Evolutionary conservation across 345 rosid genomes (phyloP).

Genomic region (Kernera saxatilis): DNA sequence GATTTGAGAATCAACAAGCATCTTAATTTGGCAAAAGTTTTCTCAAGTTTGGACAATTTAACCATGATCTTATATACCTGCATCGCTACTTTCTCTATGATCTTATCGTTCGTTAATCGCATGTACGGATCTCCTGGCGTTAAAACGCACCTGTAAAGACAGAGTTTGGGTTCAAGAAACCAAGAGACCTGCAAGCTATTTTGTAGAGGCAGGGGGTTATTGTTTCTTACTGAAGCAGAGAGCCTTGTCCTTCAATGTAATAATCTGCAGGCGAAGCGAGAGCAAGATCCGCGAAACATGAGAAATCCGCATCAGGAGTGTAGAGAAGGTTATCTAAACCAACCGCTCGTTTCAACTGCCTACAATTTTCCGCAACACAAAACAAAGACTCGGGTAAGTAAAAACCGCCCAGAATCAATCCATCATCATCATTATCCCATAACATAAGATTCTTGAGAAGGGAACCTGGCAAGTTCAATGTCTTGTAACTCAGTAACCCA

Average conservation of each 20-base stretch:
- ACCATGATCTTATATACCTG: slow-evolving; percentile 46
- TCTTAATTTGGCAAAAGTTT: background rate
- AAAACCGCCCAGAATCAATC: background rate
- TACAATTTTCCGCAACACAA: slow-evolving; percentile 46
- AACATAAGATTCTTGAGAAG: background rate
- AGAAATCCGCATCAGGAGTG: slow-evolving; percentile 98
- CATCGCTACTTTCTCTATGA: slow-evolving; percentile 73
- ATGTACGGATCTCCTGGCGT: slow-evolving; percentile 97
- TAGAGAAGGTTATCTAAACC: slow-evolving; percentile 95
- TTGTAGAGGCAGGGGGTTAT: background rate
- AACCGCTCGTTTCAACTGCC: slow-evolving; percentile 73
- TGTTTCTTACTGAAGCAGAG: slow-evolving; percentile 85
- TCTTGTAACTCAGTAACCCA: slow-evolving; percentile 95
- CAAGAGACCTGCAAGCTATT: background rate
- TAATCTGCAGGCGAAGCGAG: slow-evolving; percentile 89
- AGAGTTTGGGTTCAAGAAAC: slow-evolving; percentile 6
- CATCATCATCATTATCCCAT: background rate
- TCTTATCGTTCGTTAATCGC: slow-evolving; percentile 78
- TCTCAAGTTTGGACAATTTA: background rate
- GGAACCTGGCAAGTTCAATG: slow-evolving; percentile 72
- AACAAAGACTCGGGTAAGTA: background rate
- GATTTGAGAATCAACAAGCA: background rate
- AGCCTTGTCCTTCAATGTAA: slow-evolving; percentile 93
- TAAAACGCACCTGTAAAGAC: slow-evolving; percentile 65
- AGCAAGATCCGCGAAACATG: slow-evolving; percentile 94